These are phyloP conservation scores for Esteya vermicola DNA, from an alignment of 2,329 filamentous ascomycete genomes.

Conservation along the genomic window DNA sequence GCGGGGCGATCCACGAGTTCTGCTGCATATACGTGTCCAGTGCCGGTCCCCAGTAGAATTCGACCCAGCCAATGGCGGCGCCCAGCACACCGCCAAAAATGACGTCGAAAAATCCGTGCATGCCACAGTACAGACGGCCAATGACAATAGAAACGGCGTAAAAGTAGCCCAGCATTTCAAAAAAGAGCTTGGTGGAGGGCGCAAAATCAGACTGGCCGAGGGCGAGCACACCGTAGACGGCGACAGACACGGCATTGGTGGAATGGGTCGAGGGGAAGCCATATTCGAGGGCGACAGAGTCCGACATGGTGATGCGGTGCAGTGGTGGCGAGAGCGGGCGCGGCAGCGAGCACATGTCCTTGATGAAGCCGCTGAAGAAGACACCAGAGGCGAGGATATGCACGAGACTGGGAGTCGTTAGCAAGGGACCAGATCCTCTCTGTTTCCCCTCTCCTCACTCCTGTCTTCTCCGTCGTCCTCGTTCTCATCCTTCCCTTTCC, in stretches of 20 bases:
- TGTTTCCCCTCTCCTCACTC: not conserved
- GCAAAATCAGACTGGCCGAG: slow-evolving; percentile 52
- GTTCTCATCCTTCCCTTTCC: too few species aligned
- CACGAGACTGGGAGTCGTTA: slow-evolving; percentile 37
- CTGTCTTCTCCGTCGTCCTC: not conserved
- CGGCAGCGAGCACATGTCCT: slow-evolving; percentile 86
- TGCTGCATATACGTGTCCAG: slow-evolving; percentile 60
- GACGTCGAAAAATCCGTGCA: slow-evolving; percentile 95
- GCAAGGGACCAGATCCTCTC: not conserved
- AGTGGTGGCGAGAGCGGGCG: slow-evolving; percentile 84
- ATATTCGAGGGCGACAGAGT: slow-evolving; percentile 87
- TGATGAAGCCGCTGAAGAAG: slow-evolving; percentile 83
- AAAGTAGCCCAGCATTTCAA: slow-evolving; percentile 62
- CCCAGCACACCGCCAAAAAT: slow-evolving; percentile 68
- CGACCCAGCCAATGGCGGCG: slow-evolving; percentile 43
- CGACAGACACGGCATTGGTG: slow-evolving; percentile 90
- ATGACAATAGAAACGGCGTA: slow-evolving; percentile 84
- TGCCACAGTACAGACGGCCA: slow-evolving; percentile 89
- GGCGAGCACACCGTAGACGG: slow-evolving; percentile 59
- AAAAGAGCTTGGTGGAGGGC: slow-evolving; percentile 39
- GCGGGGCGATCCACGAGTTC: slow-evolving; percentile 48
- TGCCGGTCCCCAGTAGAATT: slow-evolving; percentile 43
- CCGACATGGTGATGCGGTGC: slow-evolving; percentile 93
- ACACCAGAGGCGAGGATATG: slow-evolving; percentile 68
- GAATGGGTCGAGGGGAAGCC: slow-evolving; percentile 96